phyloP scores from a whole-genome alignment of 2,329 filamentous ascomycete genomes.

The Exophiala xenobiotica region DNA sequence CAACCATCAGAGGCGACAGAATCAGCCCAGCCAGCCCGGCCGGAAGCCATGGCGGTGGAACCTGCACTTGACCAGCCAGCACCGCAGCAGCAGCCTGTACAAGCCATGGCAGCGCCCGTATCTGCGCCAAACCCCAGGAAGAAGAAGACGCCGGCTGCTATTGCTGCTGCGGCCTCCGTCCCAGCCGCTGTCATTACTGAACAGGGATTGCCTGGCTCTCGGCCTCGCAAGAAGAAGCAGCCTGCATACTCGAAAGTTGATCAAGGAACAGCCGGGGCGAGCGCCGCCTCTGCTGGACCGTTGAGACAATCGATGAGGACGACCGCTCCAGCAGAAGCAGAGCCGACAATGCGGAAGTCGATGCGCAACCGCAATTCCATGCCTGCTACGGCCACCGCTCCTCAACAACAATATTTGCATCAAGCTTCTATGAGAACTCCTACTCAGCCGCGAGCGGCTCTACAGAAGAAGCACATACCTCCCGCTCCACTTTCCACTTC shows the following conservation, averaged over 20 bases:
- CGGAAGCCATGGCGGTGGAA: neutral
- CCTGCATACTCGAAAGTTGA: slow-evolving; percentile 7
- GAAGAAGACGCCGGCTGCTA: slow-evolving; percentile 22
- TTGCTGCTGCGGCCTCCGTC: slow-evolving; percentile 20
- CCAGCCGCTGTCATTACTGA: slow-evolving; percentile 9
- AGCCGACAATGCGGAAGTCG: slow-evolving; percentile 21
- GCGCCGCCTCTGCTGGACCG: slow-evolving; percentile 11
- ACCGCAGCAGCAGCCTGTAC: neutral
- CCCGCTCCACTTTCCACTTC: slow-evolving; percentile 13
- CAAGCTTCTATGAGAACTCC: slow-evolving; percentile 4
- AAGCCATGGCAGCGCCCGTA: no score
- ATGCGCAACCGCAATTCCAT: slow-evolving; percentile 23
- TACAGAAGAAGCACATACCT: slow-evolving; percentile 41
- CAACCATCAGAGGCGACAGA: neutral
- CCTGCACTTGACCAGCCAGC: neutral
- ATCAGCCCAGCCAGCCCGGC: neutral
- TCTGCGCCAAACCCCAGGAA: slow-evolving; percentile 6
- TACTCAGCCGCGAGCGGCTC: slow-evolving; percentile 29
- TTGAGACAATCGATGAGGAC: slow-evolving; percentile 30
- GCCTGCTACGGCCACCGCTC: neutral
- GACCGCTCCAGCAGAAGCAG: slow-evolving; percentile 10
- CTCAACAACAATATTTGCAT: slow-evolving; percentile 4
- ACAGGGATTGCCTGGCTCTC: slow-evolving; percentile 5
- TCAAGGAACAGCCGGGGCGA: slow-evolving; percentile 4
- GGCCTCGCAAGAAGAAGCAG: slow-evolving; percentile 13